Evolutionary conservation across 192 early-diverging fungal genomes (phyloP).

Genomic region (Entomortierella parvispora): DNA sequence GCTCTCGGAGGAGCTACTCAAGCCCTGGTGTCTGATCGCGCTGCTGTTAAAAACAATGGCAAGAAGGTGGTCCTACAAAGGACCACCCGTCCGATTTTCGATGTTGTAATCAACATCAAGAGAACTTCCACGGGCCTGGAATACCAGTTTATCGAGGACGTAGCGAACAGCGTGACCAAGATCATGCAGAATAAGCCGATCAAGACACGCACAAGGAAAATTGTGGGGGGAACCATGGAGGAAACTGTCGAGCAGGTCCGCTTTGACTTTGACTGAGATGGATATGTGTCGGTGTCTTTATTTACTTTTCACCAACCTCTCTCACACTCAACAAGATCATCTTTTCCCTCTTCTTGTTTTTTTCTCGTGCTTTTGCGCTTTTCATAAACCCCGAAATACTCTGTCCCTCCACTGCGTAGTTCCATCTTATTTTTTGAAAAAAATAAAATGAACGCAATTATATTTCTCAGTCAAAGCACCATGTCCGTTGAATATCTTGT

Average conservation of each 20-base stretch:
- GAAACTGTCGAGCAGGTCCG: background rate
- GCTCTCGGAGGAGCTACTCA: slow-evolving; percentile 12
- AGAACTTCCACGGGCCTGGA: slow-evolving; percentile 6
- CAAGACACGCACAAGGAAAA: background rate
- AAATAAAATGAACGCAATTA: too few species aligned
- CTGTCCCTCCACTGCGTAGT: too few species aligned
- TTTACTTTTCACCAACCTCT: too few species aligned
- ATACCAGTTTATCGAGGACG: slow-evolving; percentile 11
- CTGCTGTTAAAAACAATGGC: slow-evolving; percentile 1
- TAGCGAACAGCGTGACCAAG: slow-evolving; percentile 8
- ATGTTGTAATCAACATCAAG: slow-evolving; percentile 16
- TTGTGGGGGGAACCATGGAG: slow-evolving; percentile 1
- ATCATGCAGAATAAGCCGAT: slow-evolving; percentile 16
- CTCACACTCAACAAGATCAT: too few species aligned
- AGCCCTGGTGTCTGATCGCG: slow-evolving; percentile 10
- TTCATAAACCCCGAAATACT: too few species aligned
- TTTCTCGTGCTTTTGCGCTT: too few species aligned
- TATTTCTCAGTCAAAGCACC: too few species aligned
- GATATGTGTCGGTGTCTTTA: too few species aligned
- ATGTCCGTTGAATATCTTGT: too few species aligned
- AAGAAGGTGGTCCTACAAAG: slow-evolving; percentile 10
- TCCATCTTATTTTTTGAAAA: too few species aligned
- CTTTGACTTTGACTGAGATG: too few species aligned
- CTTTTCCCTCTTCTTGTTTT: too few species aligned
- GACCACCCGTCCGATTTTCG: slow-evolving; percentile 9